These are phyloP conservation scores for Petunia secreta DNA, from an alignment of 257 asterid genomes.

Conservation along the genomic window DNA sequence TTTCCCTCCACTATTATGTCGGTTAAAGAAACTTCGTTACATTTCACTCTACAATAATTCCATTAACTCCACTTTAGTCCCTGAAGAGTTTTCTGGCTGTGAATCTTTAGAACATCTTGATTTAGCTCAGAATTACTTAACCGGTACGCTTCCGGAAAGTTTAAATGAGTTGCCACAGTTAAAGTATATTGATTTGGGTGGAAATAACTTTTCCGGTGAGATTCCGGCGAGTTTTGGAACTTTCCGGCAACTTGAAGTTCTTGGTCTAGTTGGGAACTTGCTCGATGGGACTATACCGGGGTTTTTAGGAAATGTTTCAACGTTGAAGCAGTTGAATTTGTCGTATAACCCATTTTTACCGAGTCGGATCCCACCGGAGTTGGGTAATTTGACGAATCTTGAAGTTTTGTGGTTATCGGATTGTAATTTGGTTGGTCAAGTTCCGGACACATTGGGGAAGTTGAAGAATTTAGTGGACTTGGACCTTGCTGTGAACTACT, in stretches of 20 bases:
- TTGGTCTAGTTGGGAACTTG: conserved; percentile 76
- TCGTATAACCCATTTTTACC: conserved; percentile 83
- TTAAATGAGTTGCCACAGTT: conserved; percentile 66
- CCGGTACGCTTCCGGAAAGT: conserved; percentile 63
- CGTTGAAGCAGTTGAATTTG: conserved; percentile 81
- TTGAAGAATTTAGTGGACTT: conserved; percentile 67
- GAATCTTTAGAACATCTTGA: conserved; percentile 75
- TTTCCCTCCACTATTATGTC: conserved; percentile 77
- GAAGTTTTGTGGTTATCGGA: conserved; percentile 89
- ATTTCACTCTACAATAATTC: conserved; percentile 76
- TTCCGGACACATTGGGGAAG: conserved; percentile 78
- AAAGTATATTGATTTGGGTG: conserved; percentile 79
- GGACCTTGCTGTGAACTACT: conserved; percentile 74
- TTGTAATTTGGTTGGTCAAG: conserved; percentile 70
- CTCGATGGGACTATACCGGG: conserved; percentile 78
- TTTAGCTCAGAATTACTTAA: conserved; percentile 76
- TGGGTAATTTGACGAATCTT: conserved; percentile 73
- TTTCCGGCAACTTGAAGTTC: conserved; percentile 78
- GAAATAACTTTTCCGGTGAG: conserved; percentile 87
- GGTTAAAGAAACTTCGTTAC: conserved; percentile 49
- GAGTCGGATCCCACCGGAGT: conserved; percentile 86
- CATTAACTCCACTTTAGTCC: conserved; percentile 58
- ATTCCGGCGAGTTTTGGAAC: conserved; percentile 78
- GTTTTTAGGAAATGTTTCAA: conserved; percentile 69
- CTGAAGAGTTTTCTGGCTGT: conserved; percentile 55